Percentiles rank a stretch among this genome's conserved stretches.
phyloP scores from a whole-genome alignment of 2,329 filamentous ascomycete species.

The Cryphonectria naterciae region DNA sequence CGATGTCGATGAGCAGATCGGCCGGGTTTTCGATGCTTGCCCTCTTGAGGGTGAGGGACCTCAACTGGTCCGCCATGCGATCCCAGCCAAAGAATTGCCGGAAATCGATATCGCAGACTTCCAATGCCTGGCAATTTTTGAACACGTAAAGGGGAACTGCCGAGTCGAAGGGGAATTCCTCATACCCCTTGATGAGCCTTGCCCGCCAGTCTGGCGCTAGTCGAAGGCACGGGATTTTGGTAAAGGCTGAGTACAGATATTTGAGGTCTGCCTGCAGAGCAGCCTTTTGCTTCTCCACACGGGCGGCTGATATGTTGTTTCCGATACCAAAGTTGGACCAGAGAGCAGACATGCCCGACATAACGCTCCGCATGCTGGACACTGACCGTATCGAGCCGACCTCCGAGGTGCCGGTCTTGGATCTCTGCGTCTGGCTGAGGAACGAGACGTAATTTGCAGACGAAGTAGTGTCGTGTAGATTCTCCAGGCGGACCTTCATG shows the following conservation, averaged over 20 bases:
- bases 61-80: conserved; percentile 85
- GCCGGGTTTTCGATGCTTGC: conserved; percentile 87
- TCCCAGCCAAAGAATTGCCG: conserved; percentile 98
- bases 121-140: conserved; percentile 93
- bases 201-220: conserved; percentile 93
- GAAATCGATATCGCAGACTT: conserved; percentile 95
- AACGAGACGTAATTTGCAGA: conserved; percentile 97
- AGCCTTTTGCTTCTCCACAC: conserved; percentile 87
- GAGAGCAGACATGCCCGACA: conserved; percentile 93
- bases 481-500: conserved; percentile 95
- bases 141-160: conserved; percentile 96
- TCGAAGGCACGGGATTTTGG: conserved; percentile 91
- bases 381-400: conserved; percentile 92
- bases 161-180: conserved; percentile 97
- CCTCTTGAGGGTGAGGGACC: conserved; percentile 85
- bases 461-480: conserved; percentile 84
- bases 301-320: conserved; percentile 76
- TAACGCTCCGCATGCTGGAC: conserved; percentile 93
- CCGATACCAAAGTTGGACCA: conserved; percentile 89
- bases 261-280: conserved; percentile 85
- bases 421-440: conserved; percentile 79
- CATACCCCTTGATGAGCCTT: conserved; percentile 86
- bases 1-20: conserved; percentile 89
- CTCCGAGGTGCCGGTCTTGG: conserved; percentile 79
- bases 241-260: conserved; percentile 97